Evolutionary conservation across 2,329 filamentous ascomycete species (phyloP).

Genomic region (Shiraia sp.): DNA sequence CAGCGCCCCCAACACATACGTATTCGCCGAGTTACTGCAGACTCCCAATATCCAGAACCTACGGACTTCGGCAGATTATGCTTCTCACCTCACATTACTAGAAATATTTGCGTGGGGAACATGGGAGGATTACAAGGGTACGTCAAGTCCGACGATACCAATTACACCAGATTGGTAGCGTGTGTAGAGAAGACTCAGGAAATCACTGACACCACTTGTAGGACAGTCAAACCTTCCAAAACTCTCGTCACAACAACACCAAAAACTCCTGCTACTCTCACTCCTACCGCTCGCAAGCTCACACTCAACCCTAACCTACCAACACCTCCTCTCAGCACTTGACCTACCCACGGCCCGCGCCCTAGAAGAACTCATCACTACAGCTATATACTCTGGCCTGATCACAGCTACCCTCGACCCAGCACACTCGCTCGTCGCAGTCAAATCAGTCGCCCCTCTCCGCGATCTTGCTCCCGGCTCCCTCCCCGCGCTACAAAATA

Average conservation of each 20-base stretch:
- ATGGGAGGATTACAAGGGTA: constrained; percentile 74
- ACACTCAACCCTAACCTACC: constrained; percentile 70
- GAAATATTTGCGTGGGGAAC: constrained; percentile 93
- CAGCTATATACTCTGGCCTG: constrained; percentile 83
- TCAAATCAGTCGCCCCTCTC: constrained; percentile 80
- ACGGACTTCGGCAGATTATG: constrained; percentile 63
- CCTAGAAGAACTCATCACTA: constrained; percentile 85
- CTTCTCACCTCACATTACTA: constrained; percentile 69
- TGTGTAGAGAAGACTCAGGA: not conserved
- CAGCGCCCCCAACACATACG: constrained; percentile 83
- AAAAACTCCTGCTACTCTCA: constrained; percentile 89
- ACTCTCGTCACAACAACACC: constrained; percentile 71
- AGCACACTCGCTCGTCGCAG: constrained; percentile 70
- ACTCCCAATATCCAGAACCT: constrained; percentile 79
- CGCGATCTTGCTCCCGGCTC: constrained; percentile 80
- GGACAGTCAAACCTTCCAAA: constrained; percentile 64
- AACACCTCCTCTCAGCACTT: constrained; percentile 67
- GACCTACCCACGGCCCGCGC: constrained; percentile 68
- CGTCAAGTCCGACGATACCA: constrained; percentile 6
- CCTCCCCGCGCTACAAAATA: constrained; percentile 68
- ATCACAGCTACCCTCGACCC: constrained; percentile 84
- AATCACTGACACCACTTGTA: constrained; percentile 9
- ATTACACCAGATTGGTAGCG: not conserved
- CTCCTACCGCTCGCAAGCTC: constrained; percentile 79
- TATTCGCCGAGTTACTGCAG: constrained; percentile 92